Conservation (phyloP, 768 basidiomycete genomes). For the Tulasnella sp. region DNA sequence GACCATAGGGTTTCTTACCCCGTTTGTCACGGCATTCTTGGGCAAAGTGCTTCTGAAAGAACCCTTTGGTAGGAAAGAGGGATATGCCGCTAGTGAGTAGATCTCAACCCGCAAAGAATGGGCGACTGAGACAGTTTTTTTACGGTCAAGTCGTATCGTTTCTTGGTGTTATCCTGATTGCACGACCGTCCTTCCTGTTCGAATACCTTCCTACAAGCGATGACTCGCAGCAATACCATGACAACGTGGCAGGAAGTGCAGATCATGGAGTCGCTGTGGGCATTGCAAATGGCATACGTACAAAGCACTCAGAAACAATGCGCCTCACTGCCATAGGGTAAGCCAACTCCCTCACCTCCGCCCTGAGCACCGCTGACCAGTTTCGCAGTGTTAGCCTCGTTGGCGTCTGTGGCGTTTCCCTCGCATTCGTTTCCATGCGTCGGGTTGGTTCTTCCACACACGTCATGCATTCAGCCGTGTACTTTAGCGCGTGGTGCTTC, state of each 20-base stretch:
- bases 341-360: not conserved
- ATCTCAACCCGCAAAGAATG: not conserved
- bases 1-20: conserved; percentile 2
- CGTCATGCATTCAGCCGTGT: conserved; percentile 4
- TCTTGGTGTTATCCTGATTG: conserved; percentile 13
- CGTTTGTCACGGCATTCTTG: conserved; percentile 8
- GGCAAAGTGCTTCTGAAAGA: conserved; percentile 4
- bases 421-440: conserved; percentile 6
- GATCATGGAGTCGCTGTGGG: not conserved
- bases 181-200: conserved; percentile 10
- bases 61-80: conserved; percentile 7
- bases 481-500: conserved; percentile 7
- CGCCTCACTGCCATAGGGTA: not conserved
- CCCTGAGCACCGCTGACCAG: too few species aligned
- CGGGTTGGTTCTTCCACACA: not conserved
- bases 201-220: not conserved
- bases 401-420: not conserved
- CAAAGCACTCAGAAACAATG: not conserved
- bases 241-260: not conserved
- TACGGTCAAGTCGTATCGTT: not conserved
- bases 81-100: conserved; percentile 2
- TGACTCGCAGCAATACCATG: not conserved
- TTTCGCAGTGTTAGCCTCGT: conserved; percentile 6
- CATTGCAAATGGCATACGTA: not conserved
- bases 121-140: not conserved